Evolutionary conservation across 768 basidiomycete genomes (phyloP).

Genomic region (Ephemerocybe angulata): DNA sequence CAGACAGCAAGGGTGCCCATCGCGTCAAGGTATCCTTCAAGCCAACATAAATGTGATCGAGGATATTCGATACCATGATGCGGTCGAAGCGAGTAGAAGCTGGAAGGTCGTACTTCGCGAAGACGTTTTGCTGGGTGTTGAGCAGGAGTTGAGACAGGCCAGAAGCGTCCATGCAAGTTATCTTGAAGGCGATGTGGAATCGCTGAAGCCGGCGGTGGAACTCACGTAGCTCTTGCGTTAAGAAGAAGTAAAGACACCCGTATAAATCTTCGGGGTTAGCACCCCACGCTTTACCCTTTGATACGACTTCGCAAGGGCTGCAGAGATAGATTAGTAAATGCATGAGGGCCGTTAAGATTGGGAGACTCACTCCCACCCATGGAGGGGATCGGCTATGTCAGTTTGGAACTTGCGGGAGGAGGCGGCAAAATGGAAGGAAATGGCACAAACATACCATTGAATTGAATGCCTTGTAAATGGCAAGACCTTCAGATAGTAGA

Average conservation of each 20-base stretch:
- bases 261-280: conserved; percentile 38
- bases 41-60: neutral
- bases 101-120: too few relatives aligned
- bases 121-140: too few relatives aligned
- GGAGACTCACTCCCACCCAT: conserved; percentile 35
- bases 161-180: conserved; percentile 33
- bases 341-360: neutral
- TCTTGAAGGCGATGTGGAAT: conserved; percentile 30
- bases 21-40: neutral
- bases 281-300: conserved; percentile 34
- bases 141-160: too few relatives aligned
- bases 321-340: neutral
- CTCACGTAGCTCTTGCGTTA: conserved; percentile 35
- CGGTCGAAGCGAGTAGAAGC: neutral
- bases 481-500: too few relatives aligned
- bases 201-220: conserved; percentile 35
- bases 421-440: too few relatives aligned
- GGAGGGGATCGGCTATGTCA: conserved; percentile 34
- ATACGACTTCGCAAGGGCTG: conserved; percentile 34
- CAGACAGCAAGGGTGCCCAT: neutral
- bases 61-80: neutral
- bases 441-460: too few relatives aligned
- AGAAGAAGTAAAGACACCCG: conserved; percentile 48
- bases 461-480: too few relatives aligned
- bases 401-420: too few relatives aligned